A percentile compares a stretch with the other conserved stretches of the same genome.
These are phyloP conservation scores for Hevea brasiliensis DNA, from an alignment of 345 rosid genomes.

Conservation along the genomic window DNA sequence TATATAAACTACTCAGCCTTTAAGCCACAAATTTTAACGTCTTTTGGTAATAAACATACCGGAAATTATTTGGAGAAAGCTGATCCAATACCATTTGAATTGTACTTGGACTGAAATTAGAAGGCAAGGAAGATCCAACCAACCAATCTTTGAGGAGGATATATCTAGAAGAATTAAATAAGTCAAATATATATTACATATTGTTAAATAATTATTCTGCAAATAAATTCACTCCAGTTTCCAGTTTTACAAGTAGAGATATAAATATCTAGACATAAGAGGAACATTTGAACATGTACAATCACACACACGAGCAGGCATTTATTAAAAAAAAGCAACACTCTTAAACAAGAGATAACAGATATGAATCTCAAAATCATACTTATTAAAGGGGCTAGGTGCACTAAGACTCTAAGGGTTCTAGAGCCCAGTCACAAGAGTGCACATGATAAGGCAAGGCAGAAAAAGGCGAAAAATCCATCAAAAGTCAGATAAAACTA, in stretches of 20 bases:
- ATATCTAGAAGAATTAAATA: conserved; percentile 43
- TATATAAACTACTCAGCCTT: not conserved
- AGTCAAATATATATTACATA: not conserved
- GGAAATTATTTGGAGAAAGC: conserved; percentile 64
- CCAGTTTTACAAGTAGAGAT: not conserved
- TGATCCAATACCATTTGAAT: conserved; percentile 59
- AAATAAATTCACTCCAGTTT: not conserved
- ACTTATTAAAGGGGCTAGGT: too few species aligned
- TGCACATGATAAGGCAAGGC: too few species aligned
- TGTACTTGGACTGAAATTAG: conserved; percentile 54
- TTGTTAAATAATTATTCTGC: not conserved
- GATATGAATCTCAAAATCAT: not conserved
- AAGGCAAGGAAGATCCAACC: conserved; percentile 74
- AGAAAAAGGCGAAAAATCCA: too few species aligned
- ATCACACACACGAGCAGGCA: not conserved
- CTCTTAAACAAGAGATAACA: not conserved
- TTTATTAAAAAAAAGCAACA: not conserved
- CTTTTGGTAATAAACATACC: conserved; percentile 46
- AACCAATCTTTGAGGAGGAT: conserved; percentile 83
- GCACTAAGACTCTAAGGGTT: too few species aligned
- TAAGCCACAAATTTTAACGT: not conserved
- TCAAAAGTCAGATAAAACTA: too few species aligned
- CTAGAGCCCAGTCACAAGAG: too few species aligned
- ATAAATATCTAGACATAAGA: not conserved
- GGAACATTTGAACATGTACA: not conserved